phyloP scores from a whole-genome alignment of 148 eudicot genomes.

The Nepenthes mirabilis region DNA sequence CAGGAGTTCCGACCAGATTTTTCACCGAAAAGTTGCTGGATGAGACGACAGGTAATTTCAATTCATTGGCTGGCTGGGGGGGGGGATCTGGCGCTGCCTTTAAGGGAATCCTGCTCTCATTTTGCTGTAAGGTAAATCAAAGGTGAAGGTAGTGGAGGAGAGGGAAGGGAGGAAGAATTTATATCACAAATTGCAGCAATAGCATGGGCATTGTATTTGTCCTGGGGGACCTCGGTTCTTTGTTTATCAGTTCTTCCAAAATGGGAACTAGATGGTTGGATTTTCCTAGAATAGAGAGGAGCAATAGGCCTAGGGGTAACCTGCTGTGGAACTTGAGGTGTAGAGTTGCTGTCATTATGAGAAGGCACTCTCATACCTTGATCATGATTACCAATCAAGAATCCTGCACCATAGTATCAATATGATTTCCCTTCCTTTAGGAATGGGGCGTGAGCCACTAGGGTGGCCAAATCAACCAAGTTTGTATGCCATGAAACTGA shows the following conservation, averaged over 20 bases:
- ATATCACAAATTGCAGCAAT: slow-evolving; percentile 67
- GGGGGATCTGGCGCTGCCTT: slow-evolving; percentile 52
- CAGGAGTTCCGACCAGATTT: slow-evolving; percentile 57
- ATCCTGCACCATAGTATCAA: slow-evolving; percentile 30
- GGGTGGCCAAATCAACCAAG: no score
- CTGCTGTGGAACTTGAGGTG: slow-evolving; percentile 58
- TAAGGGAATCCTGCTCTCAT: slow-evolving; percentile 49
- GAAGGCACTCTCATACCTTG: slow-evolving; percentile 65
- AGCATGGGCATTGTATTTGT: slow-evolving; percentile 57
- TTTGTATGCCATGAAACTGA: no score
- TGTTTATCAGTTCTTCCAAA: slow-evolving; percentile 59
- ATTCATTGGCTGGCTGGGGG: slow-evolving; percentile 32
- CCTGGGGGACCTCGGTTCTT: slow-evolving; percentile 43
- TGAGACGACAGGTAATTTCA: slow-evolving; percentile 57
- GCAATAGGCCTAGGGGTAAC: slow-evolving; percentile 24
- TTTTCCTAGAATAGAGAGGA: slow-evolving; percentile 25
- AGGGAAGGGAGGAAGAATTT: slow-evolving; percentile 56
- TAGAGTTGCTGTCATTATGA: slow-evolving; percentile 69
- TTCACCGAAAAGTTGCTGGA: slow-evolving; percentile 52
- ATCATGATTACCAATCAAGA: slow-evolving; percentile 65
- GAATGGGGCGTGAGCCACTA: no score
- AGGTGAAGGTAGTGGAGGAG: slow-evolving; percentile 12
- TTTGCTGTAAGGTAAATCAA: slow-evolving; percentile 79
- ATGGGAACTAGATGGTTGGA: slow-evolving; percentile 72
- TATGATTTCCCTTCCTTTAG: no score